A percentile compares a stretch with the other conserved stretches of the same genome.
These are phyloP conservation scores for Pezicula neosporulosa DNA, from an alignment of 2,329 filamentous ascomycete species.

Conservation along the genomic window DNA sequence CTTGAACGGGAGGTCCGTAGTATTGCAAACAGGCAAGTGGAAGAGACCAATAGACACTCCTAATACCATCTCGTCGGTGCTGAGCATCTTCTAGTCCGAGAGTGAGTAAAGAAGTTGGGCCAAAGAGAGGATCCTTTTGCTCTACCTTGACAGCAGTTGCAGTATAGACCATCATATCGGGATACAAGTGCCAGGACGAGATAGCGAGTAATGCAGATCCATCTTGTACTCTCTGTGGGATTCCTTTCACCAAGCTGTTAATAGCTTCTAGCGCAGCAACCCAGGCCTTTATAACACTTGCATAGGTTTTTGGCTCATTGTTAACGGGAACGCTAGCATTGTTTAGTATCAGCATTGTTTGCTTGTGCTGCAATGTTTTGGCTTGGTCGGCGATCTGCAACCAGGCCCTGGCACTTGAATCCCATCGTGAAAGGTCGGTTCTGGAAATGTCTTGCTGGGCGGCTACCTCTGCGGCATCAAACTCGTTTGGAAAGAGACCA, in stretches of 20 bases:
- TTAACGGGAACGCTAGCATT: constrained; percentile 17
- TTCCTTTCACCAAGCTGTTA: constrained; percentile 18
- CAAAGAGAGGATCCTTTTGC: too few species aligned
- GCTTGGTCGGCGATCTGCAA: constrained; percentile 24
- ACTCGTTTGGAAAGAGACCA: neutral
- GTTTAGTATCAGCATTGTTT: constrained; percentile 21
- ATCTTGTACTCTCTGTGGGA: constrained; percentile 18
- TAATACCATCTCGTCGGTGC: too few species aligned
- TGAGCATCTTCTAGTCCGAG: too few species aligned
- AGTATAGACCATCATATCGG: constrained; percentile 13
- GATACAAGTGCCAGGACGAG: constrained; percentile 24
- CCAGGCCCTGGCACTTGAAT: constrained; percentile 30
- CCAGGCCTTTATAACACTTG: constrained; percentile 22
- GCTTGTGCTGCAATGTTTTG: constrained; percentile 18
- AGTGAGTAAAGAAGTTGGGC: too few species aligned
- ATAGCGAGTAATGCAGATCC: constrained; percentile 15
- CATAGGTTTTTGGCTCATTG: constrained; percentile 9
- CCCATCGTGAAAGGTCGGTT: constrained; percentile 26
- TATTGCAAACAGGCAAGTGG: too few species aligned
- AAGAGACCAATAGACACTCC: too few species aligned
- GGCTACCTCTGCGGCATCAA: constrained; percentile 1
- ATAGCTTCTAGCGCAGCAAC: constrained; percentile 16
- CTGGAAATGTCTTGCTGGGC: constrained; percentile 17
- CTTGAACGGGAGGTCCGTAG: too few species aligned
- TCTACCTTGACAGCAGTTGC: too few species aligned